Percentiles rank a stretch among this genome's conserved stretches.
Conservation (phyloP, 1,139 yeast species). For the Yamadazyma songkhlaensis region DNA sequence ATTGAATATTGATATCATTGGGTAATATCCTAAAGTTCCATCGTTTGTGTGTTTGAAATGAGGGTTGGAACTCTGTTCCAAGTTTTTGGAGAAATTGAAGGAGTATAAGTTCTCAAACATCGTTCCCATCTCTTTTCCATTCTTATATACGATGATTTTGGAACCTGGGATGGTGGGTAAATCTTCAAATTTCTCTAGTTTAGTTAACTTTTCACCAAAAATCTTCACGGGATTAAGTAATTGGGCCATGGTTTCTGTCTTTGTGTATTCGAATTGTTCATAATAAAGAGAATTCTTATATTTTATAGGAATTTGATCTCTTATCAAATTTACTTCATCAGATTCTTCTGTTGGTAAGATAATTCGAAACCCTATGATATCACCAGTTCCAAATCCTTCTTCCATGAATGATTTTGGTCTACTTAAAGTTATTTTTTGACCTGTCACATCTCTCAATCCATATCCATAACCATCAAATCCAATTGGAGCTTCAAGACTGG, state of each 20-base stretch:
- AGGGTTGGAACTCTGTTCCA: slow-evolving; percentile 47
- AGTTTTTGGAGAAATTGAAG: slow-evolving; percentile 52
- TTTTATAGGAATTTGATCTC: slow-evolving; percentile 88
- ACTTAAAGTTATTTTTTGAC: slow-evolving; percentile 75
- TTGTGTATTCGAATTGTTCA: slow-evolving; percentile 83
- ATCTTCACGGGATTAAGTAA: slow-evolving; percentile 69
- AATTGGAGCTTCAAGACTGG: slow-evolving; percentile 89
- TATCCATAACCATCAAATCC: slow-evolving; percentile 96
- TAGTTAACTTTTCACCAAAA: slow-evolving; percentile 60
- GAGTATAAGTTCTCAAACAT: slow-evolving; percentile 70
- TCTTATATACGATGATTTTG: slow-evolving; percentile 64
- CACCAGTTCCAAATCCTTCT: slow-evolving; percentile 61
- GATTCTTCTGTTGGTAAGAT: slow-evolving; percentile 53
- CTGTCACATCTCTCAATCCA: slow-evolving; percentile 80
- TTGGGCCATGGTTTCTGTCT: slow-evolving; percentile 75
- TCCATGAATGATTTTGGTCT: slow-evolving; percentile 57
- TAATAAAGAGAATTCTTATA: slow-evolving; percentile 76
- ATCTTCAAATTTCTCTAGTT: slow-evolving; percentile 24
- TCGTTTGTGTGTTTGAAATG: slow-evolving; percentile 62
- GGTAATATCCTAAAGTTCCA: slow-evolving; percentile 86
- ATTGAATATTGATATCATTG: slow-evolving; percentile 79
- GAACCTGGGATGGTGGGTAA: slow-evolving; percentile 54
- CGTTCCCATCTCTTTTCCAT: slow-evolving; percentile 66
- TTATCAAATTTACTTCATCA: slow-evolving; percentile 38
- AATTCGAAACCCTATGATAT: slow-evolving; percentile 77